Percentiles rank a stretch among this genome's conserved stretches.
Evolutionary conservation across 495 filamentous ascomycete species (phyloP).

Genomic region (Trichoderma virens): DNA sequence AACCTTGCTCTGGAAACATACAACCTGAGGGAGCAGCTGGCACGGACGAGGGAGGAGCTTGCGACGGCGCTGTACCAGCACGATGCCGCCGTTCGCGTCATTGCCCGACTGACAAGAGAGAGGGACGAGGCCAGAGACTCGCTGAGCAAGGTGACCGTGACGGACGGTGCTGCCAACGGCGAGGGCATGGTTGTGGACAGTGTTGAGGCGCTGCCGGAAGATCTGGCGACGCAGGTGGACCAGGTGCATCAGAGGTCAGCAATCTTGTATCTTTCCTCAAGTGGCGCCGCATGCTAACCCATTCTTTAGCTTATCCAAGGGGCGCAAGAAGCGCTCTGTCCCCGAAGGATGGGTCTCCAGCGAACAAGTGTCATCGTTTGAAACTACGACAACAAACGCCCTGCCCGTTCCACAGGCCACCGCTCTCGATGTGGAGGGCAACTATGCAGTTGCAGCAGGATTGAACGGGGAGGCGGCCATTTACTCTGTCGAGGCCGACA

Average conservation of each 20-base stretch:
- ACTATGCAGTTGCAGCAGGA: slow-evolving; percentile 73
- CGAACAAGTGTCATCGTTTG: slow-evolving; percentile 63
- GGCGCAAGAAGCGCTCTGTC: slow-evolving; percentile 76
- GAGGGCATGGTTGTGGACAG: slow-evolving; percentile 91
- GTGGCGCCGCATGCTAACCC: background rate
- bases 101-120: slow-evolving; percentile 80
- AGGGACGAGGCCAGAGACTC: slow-evolving; percentile 89
- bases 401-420: slow-evolving; percentile 52
- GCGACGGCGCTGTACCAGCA: slow-evolving; percentile 91
- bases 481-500: slow-evolving; percentile 68
- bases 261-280: slow-evolving; percentile 11
- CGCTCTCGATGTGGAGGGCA: slow-evolving; percentile 61
- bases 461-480: slow-evolving; percentile 67
- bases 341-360: slow-evolving; percentile 77
- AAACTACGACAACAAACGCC: slow-evolving; percentile 54
- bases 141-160: slow-evolving; percentile 74
- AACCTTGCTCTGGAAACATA: slow-evolving; percentile 84
- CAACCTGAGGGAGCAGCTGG: slow-evolving; percentile 76
- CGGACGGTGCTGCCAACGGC: slow-evolving; percentile 49
- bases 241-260: slow-evolving; percentile 70
- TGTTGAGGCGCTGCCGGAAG: slow-evolving; percentile 57
- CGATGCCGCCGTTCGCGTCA: slow-evolving; percentile 89
- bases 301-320: slow-evolving; percentile 61
- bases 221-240: slow-evolving; percentile 65
- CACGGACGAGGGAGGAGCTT: slow-evolving; percentile 86